These are phyloP conservation scores for Hydnum rufescens DNA, from an alignment of 768 basidiomycete species.

Conservation along the genomic window DNA sequence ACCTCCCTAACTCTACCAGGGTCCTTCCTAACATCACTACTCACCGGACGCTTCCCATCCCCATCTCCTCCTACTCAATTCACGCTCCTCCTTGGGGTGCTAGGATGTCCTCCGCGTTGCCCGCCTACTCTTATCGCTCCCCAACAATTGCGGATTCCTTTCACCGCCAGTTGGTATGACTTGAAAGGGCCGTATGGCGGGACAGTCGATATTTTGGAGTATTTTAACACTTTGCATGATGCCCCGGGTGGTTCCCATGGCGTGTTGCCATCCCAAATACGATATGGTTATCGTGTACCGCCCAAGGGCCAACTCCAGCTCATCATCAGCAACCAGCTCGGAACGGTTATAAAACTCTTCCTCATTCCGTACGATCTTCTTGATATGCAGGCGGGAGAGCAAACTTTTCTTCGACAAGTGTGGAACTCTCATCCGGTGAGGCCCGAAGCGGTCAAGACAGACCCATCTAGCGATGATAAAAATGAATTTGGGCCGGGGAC, in stretches of 20 bases:
- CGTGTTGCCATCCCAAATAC: constrained; percentile 3
- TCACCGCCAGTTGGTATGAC: constrained; percentile 12
- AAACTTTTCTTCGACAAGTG: constrained; percentile 17
- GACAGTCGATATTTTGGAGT: constrained; percentile 15
- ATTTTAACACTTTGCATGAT: constrained; percentile 2
- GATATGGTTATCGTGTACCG: constrained; percentile 16
- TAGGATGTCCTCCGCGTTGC: constrained; percentile 13
- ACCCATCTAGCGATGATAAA: not conserved
- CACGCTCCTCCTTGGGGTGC: constrained; percentile 14
- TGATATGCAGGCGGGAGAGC: constrained; percentile 14
- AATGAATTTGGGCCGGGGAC: constrained; percentile 1
- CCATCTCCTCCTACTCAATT: constrained; percentile 10
- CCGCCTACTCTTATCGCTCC: constrained; percentile 8
- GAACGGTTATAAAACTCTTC: constrained; percentile 17
- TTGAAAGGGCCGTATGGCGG: constrained; percentile 17
- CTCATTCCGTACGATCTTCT: constrained; percentile 18
- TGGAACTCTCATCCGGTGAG: constrained; percentile 3
- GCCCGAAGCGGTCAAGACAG: not conserved
- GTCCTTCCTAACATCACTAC: constrained; percentile 16
- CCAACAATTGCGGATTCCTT: constrained; percentile 10
- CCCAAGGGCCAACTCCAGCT: constrained; percentile 17
- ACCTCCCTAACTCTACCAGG: constrained; percentile 13
- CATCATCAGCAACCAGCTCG: constrained; percentile 16
- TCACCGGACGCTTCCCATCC: constrained; percentile 15
- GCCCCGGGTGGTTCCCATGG: not conserved